Base-by-base conservation (phyloP, 768 basidiomycete species). In the Podaxis carcinomalis region DNA sequence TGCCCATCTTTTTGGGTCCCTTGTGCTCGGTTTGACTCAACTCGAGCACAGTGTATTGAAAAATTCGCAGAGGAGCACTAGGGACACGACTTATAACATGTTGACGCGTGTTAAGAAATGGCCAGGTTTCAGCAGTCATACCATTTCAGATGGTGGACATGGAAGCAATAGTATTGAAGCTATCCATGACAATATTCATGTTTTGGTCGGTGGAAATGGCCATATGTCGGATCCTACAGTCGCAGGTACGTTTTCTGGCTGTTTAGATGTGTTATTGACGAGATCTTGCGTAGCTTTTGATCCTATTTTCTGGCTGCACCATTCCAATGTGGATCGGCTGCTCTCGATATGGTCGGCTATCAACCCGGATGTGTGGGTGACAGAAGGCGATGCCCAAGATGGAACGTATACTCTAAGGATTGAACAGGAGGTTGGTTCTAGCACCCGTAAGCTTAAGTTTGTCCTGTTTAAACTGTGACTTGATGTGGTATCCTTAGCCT, bases 231-330 rank as follows among this genome's bases (percentile, higher is more conserved):
- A 74, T 56, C 64, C 69, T n/a, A 39, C 69, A 32, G 67, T 72
- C n/a, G 75, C 76, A 14, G 75, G 76, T 76, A 16, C 19, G 71
- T 51, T 6, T 35, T 52, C 7, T 42, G 23, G 21, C 9, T 4
- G 13, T 27, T 6, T 3, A 37, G 49, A 7, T 4, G 9, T 1
- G 35, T 21, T 50, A 6, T 16, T 44, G 42, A 44, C 6, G 42
- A 44, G n/a, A 25, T 9, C 23, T 11, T 32, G 28, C 7, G 11
- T 60, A 75, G 79, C 68, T 4, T 79, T 80, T 60, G 81, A 81
- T 65, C 78, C 79, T 1, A 75, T 80, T 56, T 81, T 82, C 69
- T 81, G 71, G 67, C 58, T 81, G 57, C 81, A 81, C 60, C 80
- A 82, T 62, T 58, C 66, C 44, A 77, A 82, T 40, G 78, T 81